phyloP scores from a whole-genome alignment of 1,284 basidiomycete genomes.

The Inonotus hispidus region DNA sequence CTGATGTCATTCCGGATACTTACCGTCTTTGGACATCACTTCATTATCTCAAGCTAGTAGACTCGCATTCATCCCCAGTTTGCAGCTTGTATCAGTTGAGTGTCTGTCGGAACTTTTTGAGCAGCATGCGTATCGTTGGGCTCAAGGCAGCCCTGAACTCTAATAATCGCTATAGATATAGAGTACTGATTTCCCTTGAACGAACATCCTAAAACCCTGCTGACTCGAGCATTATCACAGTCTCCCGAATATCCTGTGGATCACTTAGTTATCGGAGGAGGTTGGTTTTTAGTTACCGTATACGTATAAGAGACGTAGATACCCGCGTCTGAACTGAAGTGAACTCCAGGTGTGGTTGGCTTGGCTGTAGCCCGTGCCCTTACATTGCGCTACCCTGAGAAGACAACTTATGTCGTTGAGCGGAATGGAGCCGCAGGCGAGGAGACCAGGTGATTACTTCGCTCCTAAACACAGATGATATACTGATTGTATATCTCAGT shows the following conservation, averaged over 20 bases:
- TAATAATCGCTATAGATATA: constrained; percentile 54
- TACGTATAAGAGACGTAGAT: too few species aligned
- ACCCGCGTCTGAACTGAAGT: not conserved
- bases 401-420: constrained; percentile 84
- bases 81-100: not conserved
- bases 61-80: not conserved
- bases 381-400: constrained; percentile 58
- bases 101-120: not conserved
- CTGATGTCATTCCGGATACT: not conserved
- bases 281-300: too few species aligned
- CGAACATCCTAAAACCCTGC: not conserved
- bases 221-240: constrained; percentile 29
- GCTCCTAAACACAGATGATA: not conserved
- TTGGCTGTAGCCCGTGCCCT: constrained; percentile 82
- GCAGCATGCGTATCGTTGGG: constrained; percentile 36
- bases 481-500: constrained; percentile 34
- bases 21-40: not conserved
- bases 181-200: constrained; percentile 34
- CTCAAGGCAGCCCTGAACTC: constrained; percentile 58
- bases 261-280: constrained; percentile 90
- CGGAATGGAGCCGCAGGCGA: constrained; percentile 69
- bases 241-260: constrained; percentile 77
- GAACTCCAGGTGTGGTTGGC: constrained; percentile 71
- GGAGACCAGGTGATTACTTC: constrained; percentile 64
- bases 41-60: not conserved